Evolutionary conservation across 345 rosid species (phyloP).

Genomic region (Kandelia obovata): DNA sequence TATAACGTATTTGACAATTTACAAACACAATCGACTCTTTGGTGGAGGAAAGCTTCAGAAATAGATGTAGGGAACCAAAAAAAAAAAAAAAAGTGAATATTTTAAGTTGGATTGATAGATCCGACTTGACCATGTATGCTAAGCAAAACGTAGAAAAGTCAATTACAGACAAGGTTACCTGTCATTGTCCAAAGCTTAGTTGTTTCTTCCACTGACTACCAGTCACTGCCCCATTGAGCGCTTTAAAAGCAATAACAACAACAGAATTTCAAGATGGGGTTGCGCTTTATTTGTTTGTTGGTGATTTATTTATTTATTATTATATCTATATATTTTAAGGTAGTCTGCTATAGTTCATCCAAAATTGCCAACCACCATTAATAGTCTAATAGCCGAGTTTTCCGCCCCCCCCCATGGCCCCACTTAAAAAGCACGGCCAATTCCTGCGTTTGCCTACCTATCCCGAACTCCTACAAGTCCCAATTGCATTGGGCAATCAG

Average conservation of each 20-base stretch:
- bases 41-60: too few relatives aligned
- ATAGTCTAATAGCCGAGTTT: constrained; percentile 9
- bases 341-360: constrained; percentile 34
- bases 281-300: constrained; percentile 1
- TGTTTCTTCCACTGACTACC: constrained; percentile 31
- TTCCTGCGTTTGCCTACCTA: constrained; percentile 14
- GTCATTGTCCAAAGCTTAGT: constrained; percentile 36
- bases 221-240: constrained; percentile 9
- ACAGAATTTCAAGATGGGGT: background rate
- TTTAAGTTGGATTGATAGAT: constrained; percentile 14
- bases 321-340: constrained; percentile 3
- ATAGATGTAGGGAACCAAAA: too few relatives aligned
- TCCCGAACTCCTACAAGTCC: constrained; percentile 36
- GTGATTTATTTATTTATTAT: background rate
- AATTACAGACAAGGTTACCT: constrained; percentile 33
- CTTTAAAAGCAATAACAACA: constrained; percentile 19
- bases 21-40: too few relatives aligned
- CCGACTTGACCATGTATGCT: constrained; percentile 27
- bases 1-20: too few relatives aligned
- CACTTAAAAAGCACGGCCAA: constrained; percentile 18
- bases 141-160: constrained; percentile 33
- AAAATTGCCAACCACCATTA: constrained; percentile 36
- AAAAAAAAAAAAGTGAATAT: background rate
- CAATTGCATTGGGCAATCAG: constrained; percentile 14
- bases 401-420: constrained; percentile 6